These are phyloP conservation scores for Suhomyces bribrorum DNA, from an alignment of 1,139 yeast genomes.

Conservation along the genomic window DNA sequence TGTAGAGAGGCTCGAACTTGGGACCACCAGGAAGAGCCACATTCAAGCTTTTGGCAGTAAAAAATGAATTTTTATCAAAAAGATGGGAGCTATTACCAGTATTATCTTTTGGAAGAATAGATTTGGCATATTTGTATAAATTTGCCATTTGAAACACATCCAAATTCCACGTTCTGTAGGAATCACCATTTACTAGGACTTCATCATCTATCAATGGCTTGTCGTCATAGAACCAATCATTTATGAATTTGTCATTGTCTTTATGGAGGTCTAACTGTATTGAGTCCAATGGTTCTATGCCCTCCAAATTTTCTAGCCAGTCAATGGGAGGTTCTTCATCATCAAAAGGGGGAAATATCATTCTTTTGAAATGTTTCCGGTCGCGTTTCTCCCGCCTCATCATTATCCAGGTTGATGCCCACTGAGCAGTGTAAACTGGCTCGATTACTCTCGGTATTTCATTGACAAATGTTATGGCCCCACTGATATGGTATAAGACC, in stretches of 20 bases:
- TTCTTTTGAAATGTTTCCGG: conserved; percentile 82
- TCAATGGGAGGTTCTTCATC: conserved; percentile 94
- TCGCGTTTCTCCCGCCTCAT: conserved; percentile 96
- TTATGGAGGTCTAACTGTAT: conserved; percentile 65
- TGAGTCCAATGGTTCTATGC: conserved; percentile 68
- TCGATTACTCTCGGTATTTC: conserved; percentile 91
- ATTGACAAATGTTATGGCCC: conserved; percentile 94
- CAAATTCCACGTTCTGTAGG: conserved; percentile 74
- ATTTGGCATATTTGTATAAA: conserved; percentile 65
- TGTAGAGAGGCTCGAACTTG: conserved; percentile 85
- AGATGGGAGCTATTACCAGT: conserved; percentile 54
- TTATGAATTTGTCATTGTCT: conserved; percentile 56
- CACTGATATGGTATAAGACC: conserved; percentile 86
- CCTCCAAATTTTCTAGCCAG: conserved; percentile 78
- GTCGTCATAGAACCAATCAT: conserved; percentile 81
- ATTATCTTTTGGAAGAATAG: conserved; percentile 58
- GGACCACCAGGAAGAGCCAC: conserved; percentile 95
- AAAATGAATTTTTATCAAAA: conserved; percentile 75
- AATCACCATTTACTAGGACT: conserved; percentile 64
- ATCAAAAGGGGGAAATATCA: conserved; percentile 94
- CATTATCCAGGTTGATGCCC: conserved; percentile 91
- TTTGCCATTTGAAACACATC: conserved; percentile 63
- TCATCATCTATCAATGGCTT: conserved; percentile 67
- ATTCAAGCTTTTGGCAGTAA: conserved; percentile 89
- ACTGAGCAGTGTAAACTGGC: conserved; percentile 89